These are phyloP conservation scores for Beauveria sp. DNA, from an alignment of 2,329 filamentous ascomycete genomes.

Conservation along the genomic window DNA sequence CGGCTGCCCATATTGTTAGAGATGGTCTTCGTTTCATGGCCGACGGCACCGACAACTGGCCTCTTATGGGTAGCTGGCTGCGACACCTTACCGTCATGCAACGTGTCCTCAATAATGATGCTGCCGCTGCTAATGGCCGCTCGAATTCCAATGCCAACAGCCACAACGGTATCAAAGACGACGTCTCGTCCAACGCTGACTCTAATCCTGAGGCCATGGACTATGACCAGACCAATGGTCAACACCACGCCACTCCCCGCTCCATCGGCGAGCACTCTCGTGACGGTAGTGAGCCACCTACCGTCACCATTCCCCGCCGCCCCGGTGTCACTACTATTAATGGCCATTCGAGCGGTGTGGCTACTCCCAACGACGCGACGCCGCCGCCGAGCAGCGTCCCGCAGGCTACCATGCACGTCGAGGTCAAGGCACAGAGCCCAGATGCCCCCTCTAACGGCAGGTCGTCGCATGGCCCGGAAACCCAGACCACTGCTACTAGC, in stretches of 20 bases:
- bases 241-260: constrained; percentile 26
- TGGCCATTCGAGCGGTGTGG: constrained; percentile 41
- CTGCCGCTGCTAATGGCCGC: constrained; percentile 25
- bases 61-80: constrained; percentile 51
- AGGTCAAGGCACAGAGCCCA: constrained; percentile 31
- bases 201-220: constrained; percentile 50
- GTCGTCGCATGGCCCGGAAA: constrained; percentile 21
- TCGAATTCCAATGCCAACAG: constrained; percentile 26
- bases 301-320: constrained; percentile 34
- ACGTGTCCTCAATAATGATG: constrained; percentile 49
- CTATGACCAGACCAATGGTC: constrained; percentile 38
- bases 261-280: constrained; percentile 33
- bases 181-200: constrained; percentile 46
- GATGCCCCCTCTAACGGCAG: constrained; percentile 23
- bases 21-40: constrained; percentile 53
- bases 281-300: constrained; percentile 46
- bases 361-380: constrained; percentile 6
- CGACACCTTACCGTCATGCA: constrained; percentile 55
- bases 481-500: constrained; percentile 26
- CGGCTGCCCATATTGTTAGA: constrained; percentile 47
- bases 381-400: constrained; percentile 11
- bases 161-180: constrained; percentile 39
- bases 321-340: constrained; percentile 53
- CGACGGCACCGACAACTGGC: constrained; percentile 52
- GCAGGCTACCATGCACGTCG: constrained; percentile 19